phyloP scores from a whole-genome alignment of 1,139 yeast species.

The Sugiyamaella japonica region DNA sequence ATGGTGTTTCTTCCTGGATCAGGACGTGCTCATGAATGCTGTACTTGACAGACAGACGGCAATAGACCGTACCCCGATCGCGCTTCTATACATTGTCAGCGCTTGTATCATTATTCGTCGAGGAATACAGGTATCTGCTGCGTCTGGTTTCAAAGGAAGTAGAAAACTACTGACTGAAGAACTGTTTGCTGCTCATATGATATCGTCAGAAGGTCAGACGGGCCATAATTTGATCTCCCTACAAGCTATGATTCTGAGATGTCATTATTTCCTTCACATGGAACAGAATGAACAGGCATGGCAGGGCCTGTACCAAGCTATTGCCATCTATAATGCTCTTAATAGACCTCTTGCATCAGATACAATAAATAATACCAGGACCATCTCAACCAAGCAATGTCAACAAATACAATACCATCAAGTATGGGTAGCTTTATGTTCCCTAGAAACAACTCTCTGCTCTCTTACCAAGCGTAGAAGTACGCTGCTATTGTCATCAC shows the following conservation, averaged over 20 bases:
- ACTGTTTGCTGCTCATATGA: constrained; percentile 15
- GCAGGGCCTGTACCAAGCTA: constrained; percentile 11
- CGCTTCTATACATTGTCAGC: constrained; percentile 16
- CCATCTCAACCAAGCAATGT: background rate
- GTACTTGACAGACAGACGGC: constrained; percentile 12
- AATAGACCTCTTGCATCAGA: background rate
- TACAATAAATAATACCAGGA: background rate
- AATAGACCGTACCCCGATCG: background rate
- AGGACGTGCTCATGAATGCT: constrained; percentile 15
- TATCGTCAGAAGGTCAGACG: constrained; percentile 4
- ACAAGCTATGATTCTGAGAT: constrained; percentile 15
- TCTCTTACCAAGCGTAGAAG: constrained; percentile 8
- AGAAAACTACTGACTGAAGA: constrained; percentile 13
- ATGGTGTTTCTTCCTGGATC: constrained; percentile 17
- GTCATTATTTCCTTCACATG: constrained; percentile 15
- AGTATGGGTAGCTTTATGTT: constrained; percentile 9
- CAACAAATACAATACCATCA: constrained; percentile 1
- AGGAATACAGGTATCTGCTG: constrained; percentile 5
- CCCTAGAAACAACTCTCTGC: constrained; percentile 7
- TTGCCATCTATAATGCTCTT: constrained; percentile 12
- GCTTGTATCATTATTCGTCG: constrained; percentile 17
- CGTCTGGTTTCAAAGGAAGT: constrained; percentile 13
- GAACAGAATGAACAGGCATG: constrained; percentile 14
- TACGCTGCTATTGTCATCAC: constrained; percentile 3
- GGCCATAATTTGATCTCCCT: constrained; percentile 4